Evolutionary conservation across 352 stramenopile species (phyloP).

Genomic region (Phytophthora crassamura): DNA sequence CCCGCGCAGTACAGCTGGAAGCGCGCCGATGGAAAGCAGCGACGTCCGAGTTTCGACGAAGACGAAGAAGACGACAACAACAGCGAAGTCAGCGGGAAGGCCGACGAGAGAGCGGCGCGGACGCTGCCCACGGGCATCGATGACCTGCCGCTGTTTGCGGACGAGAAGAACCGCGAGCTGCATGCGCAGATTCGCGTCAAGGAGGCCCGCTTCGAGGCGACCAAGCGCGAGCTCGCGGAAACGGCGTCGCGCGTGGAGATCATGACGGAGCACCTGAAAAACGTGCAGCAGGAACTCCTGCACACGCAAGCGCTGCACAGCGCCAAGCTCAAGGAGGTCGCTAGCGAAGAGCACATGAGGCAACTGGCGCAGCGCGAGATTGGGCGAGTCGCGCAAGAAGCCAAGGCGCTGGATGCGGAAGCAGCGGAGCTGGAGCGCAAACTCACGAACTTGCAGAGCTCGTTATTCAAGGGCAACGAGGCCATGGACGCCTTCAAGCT

Average conservation of each 20-base stretch:
- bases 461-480: slow-evolving; percentile 94
- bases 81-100: slow-evolving; percentile 28
- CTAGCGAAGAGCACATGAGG: slow-evolving; percentile 94
- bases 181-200: slow-evolving; percentile 85
- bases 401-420: slow-evolving; percentile 76
- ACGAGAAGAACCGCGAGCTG: slow-evolving; percentile 87
- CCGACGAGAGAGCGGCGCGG: slow-evolving; percentile 27
- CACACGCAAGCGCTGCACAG: slow-evolving; percentile 94
- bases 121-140: slow-evolving; percentile 82
- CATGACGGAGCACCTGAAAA: slow-evolving; percentile 97
- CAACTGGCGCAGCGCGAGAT: slow-evolving; percentile 92
- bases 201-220: slow-evolving; percentile 67
- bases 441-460: slow-evolving; percentile 89
- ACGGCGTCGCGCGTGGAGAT: slow-evolving; percentile 91
- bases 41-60: slow-evolving; percentile 31
- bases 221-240: slow-evolving; percentile 79
- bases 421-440: slow-evolving; percentile 84
- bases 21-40: slow-evolving; percentile 56
- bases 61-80: slow-evolving; percentile 50
- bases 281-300: slow-evolving; percentile 95
- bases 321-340: slow-evolving; percentile 94
- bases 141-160: slow-evolving; percentile 89
- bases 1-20: slow-evolving; percentile 67
- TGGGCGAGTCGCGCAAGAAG: slow-evolving; percentile 80
- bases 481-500: slow-evolving; percentile 96